Evolutionary conservation across 176 grass and related monocot species (phyloP).

Genomic region (Aechmea fasciata): DNA sequence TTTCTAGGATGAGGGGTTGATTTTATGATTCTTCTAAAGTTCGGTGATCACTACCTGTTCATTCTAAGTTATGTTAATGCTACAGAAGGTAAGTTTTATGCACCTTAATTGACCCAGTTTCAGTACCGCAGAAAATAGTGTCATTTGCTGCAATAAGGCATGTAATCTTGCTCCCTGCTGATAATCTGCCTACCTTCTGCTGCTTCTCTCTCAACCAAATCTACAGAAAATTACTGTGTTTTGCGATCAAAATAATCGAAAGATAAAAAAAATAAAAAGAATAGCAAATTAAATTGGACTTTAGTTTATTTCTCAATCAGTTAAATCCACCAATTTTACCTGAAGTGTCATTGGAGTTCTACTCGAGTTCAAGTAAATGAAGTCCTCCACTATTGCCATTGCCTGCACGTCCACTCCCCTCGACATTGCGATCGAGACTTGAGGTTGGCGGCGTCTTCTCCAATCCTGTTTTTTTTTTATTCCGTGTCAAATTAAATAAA

Average conservation of each 20-base stretch:
- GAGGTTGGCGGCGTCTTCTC: constrained; percentile 49
- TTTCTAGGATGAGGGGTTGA: no score
- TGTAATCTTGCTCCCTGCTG: constrained; percentile 78
- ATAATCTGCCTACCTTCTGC: constrained; percentile 79
- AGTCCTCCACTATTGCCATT: constrained; percentile 90
- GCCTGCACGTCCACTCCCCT: constrained; percentile 45
- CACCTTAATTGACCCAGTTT: constrained; percentile 79
- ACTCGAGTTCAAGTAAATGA: constrained; percentile 86
- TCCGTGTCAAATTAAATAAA: constrained; percentile 14
- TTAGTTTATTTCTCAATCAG: neutral
- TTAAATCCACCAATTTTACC: constrained; percentile 28
- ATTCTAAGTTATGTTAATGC: no score
- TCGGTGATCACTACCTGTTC: no score
- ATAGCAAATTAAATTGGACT: neutral
- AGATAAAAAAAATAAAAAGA: neutral
- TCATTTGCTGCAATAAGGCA: constrained; percentile 74
- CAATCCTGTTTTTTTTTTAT: constrained; percentile 47
- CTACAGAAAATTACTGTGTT: constrained; percentile 20
- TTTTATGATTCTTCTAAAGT: no score
- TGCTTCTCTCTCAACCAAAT: constrained; percentile 93
- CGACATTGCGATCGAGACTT: constrained; percentile 33
- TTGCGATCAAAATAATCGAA: constrained; percentile 7
- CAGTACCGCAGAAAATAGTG: constrained; percentile 74
- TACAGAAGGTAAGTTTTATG: neutral
- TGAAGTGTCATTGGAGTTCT: constrained; percentile 62